Base-by-base conservation (phyloP, 1,139 yeast genomes). In the Saccharomyces uvarum region DNA sequence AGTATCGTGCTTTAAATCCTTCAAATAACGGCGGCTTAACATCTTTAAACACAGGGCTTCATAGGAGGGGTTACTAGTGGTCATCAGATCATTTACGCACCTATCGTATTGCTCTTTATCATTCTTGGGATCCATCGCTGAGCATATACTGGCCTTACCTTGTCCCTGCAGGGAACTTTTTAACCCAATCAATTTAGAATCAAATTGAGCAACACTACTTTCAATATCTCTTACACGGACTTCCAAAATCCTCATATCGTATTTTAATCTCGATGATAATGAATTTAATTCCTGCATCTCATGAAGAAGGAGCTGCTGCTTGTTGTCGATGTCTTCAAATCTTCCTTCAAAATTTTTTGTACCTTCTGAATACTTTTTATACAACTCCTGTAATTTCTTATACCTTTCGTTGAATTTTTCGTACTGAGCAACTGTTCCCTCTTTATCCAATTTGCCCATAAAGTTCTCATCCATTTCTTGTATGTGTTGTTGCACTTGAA, bases 191-290 rank as follows among this genome's bases (percentile, higher is more conserved):
- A 78, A 66, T 66, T 77, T 70, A 60, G 71, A 52, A 64, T 77
- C 72, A 75, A 79, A 78, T 28, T 76, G 70, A 53, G 80, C 77
- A 58, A 86, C 77, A 55, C 85, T 81, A 46, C 86, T 89, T 61
- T 88, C 96, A 27, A 90, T 84, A 65, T 93, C 98, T 54, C 83
- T 81, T 54, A 91, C 79, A 62, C 93, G 82, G 54, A 84, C 83
- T 47, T 79, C 79, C 24, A 93, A 76, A 52, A 88, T 77, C 55
- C 95, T 73, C 27, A 89, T 77, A 65, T 93, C 97, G 68, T 91
- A 93, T 54, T 83, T 80, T 56, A 93, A 74, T 59, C 95, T 76
- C 26, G 96, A 93, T 33, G 87, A 82, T 47, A 86, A 75, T 1
- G 88, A 82, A 41, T 83, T 82, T 49, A 89, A 76, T 56, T 86